phyloP scores from a whole-genome alignment of 176 grass and related monocot species.

The Triticum dicoccoides region DNA sequence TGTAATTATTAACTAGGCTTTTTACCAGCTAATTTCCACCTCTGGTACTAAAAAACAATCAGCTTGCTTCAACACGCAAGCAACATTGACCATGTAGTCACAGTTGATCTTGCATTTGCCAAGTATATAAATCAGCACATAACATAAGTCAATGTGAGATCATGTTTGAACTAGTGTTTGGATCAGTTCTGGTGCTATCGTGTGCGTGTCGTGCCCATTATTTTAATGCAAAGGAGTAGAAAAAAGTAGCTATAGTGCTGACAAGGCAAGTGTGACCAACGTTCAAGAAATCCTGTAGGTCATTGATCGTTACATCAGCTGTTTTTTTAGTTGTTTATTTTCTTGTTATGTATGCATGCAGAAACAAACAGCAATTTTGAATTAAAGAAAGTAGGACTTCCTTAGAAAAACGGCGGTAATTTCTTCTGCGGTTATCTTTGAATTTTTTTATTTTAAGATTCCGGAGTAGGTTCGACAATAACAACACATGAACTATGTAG shows the following conservation, averaged over 20 bases:
- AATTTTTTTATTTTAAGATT: not conserved
- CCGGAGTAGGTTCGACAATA: not conserved
- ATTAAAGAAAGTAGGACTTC: not conserved
- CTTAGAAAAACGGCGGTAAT: not conserved
- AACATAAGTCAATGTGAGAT: not conserved
- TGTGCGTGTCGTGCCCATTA: not conserved
- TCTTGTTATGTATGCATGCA: not conserved
- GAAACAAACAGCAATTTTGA: not conserved
- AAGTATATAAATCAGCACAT: not conserved
- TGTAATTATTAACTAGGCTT: not conserved
- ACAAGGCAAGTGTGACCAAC: not conserved
- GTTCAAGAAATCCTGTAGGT: not conserved
- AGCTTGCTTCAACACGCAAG: slow-evolving; percentile 13
- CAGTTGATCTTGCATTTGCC: not conserved
- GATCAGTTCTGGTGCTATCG: not conserved
- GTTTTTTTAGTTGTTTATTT: not conserved
- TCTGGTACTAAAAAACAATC: not conserved
- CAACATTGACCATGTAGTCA: not conserved
- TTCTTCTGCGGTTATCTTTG: not conserved
- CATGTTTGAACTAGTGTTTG: not conserved
- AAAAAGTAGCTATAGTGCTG: not conserved
- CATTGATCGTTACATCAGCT: not conserved
- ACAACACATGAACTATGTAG: not conserved
- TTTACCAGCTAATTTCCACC: not conserved
- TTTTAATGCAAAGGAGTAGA: not conserved